Percentiles rank a stretch among this genome's conserved stretches.
phyloP scores from a whole-genome alignment of 129 eudicot genomes.

The Escallonia herrerae region DNA sequence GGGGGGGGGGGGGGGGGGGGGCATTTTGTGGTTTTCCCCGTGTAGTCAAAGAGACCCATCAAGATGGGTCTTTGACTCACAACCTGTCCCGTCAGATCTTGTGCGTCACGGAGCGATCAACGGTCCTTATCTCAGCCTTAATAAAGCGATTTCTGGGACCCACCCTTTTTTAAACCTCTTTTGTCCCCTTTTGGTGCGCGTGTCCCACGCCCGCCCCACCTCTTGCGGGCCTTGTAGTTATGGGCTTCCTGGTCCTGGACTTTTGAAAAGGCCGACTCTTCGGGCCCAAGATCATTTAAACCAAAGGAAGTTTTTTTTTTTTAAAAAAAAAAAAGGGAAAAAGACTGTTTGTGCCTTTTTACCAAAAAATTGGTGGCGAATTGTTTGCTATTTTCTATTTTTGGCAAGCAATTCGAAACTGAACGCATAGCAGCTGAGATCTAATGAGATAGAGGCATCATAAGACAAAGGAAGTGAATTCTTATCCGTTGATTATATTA shows the following conservation, averaged over 20 bases:
- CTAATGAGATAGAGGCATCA: no score
- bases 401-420: no score
- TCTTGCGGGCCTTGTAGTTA: not conserved
- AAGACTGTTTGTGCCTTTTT: no score
- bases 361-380: no score
- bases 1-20: not conserved
- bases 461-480: no score
- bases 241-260: not conserved
- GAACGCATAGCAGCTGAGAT: no score
- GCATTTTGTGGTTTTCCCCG: not conserved
- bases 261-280: not conserved
- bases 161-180: not conserved
- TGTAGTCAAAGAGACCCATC: not conserved
- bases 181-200: no score
- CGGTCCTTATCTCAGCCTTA: not conserved
- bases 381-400: no score
- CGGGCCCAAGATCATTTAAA: not conserved
- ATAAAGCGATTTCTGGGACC: not conserved
- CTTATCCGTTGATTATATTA: no score
- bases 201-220: no score
- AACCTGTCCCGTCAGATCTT: not conserved
- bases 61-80: not conserved
- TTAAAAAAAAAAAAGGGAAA: no score
- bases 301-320: not conserved
- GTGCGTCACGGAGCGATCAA: not conserved